phyloP scores from a whole-genome alignment of 768 basidiomycete genomes.

The Suillus discolor region DNA sequence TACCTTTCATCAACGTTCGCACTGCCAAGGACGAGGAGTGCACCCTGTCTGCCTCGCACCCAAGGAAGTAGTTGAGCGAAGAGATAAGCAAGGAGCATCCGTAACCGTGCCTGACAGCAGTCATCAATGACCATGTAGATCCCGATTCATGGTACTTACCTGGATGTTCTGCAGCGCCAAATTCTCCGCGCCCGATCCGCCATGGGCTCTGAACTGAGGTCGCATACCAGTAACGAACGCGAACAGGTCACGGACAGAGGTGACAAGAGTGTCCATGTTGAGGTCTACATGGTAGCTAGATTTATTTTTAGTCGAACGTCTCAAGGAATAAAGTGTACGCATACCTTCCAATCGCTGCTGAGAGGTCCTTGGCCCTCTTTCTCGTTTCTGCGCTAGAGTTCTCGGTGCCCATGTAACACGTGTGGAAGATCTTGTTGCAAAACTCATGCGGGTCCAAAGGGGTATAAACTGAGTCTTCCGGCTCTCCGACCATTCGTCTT shows the following conservation, averaged over 20 bases:
- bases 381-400: slow-evolving; percentile 91
- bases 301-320: slow-evolving; percentile 1
- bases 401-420: slow-evolving; percentile 99
- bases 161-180: slow-evolving; percentile 98
- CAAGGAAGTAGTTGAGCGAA: slow-evolving; percentile 95
- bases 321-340: slow-evolving; percentile 9
- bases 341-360: slow-evolving; percentile 88
- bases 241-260: slow-evolving; percentile 83
- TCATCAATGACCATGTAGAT: slow-evolving; percentile 2
- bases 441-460: slow-evolving; percentile 91
- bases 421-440: slow-evolving; percentile 86
- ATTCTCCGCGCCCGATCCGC: slow-evolving; percentile 88
- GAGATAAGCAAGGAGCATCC: slow-evolving; percentile 94
- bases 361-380: slow-evolving; percentile 81
- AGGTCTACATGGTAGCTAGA: slow-evolving; percentile 89
- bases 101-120: slow-evolving; percentile 68
- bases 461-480: slow-evolving; percentile 77
- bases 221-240: slow-evolving; percentile 73
- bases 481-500: slow-evolving; percentile 83
- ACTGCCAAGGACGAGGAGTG: slow-evolving; percentile 92
- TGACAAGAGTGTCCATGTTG: slow-evolving; percentile 94
- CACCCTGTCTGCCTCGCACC: slow-evolving; percentile 82
- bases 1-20: slow-evolving; percentile 99
- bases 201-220: slow-evolving; percentile 83
- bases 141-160: slow-evolving; percentile 35